Base-by-base conservation (phyloP, 306 rosid species). In the Rosa rugosa region DNA sequence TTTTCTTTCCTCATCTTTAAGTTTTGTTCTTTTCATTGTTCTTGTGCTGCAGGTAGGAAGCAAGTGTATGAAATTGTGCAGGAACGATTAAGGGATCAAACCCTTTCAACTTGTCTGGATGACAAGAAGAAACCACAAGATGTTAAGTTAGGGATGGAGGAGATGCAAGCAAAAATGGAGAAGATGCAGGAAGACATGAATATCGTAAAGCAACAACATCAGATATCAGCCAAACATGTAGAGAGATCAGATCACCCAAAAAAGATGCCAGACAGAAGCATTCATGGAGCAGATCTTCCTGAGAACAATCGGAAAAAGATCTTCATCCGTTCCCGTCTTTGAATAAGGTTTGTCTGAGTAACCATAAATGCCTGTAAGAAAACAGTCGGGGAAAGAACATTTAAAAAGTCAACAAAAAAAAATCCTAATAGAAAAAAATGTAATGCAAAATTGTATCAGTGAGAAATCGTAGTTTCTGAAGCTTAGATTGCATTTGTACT, bases 281-380 rank as follows among this genome's bases (percentile, higher is more conserved):
- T 60, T 76, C 82, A 85, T 75, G 86, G 72, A 56, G 82, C 77
- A 5, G 85, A 82, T 72, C 75, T 79, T 47, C 17, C 64, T 42
- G 81, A 81, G 80, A 84, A 82, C 51, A 75, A 83, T 45, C 82
- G 77, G 80, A 90, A 88, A 80, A 89, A 79, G 78, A 80, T 89
- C 20, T 92, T 94, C 82, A 88, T 92, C 75, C 86, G 94, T 13
- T 92, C 98, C 40, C 87, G 94, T 31, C 87, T 89, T 20, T 92
- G 85, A 80, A 75, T 56, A 82, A 63, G 50, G 20, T 27, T 11
- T 46, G 11, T 42, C 23, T 38, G 14, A 62, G 38, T 22, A 10
- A 69, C 9, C 76, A 18, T 16, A 45, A 41, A 38, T 20, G 59
- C 17, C 25, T 65, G 50, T 53, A 20, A 36, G 2, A 16, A 16